Evolutionary conservation across 352 stramenopile species (phyloP).

Genomic region (Globisporangium yorkense): DNA sequence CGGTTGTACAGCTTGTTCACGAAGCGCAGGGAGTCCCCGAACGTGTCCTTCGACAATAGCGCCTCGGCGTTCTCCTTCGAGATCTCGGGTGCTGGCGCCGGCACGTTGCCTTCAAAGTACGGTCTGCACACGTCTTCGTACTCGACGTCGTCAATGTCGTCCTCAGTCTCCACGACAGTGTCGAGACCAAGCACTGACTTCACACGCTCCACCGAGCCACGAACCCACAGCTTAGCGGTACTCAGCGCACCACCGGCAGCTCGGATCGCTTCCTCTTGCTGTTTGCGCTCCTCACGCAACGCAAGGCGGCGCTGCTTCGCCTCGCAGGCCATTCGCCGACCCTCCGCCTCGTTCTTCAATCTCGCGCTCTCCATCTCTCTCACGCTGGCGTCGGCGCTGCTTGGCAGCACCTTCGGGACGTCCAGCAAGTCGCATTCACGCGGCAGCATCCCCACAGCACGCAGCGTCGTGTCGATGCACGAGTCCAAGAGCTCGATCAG

Average conservation of each 20-base stretch:
- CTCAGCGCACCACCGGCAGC: conserved; percentile 14
- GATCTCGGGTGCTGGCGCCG: conserved; percentile 11
- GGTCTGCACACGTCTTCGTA: conserved; percentile 63
- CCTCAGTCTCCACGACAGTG: conserved; percentile 31
- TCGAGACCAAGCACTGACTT: conserved; percentile 29
- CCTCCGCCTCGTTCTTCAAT: conserved; percentile 46
- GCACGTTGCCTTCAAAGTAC: conserved; percentile 8
- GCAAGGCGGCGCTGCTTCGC: conserved; percentile 46
- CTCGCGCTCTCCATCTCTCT: conserved; percentile 9
- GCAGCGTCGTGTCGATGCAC: conserved; percentile 61
- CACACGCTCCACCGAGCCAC: conserved; percentile 14
- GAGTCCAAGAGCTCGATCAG: conserved; percentile 41
- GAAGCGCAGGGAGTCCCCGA: conserved; percentile 88
- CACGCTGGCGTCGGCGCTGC: conserved; percentile 1
- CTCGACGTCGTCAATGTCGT: conserved; percentile 55
- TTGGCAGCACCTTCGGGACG: conserved; percentile 22
- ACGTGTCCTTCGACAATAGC: conserved; percentile 85
- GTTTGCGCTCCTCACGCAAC: conserved; percentile 16
- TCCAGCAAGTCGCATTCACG: conserved; percentile 43
- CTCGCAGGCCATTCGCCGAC: conserved; percentile 57
- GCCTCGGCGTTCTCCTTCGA: conserved; percentile 38
- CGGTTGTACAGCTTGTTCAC: conserved; percentile 92
- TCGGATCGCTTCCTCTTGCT: conserved; percentile 18
- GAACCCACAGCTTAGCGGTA: conserved; percentile 6
- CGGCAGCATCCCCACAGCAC: conserved; percentile 33